Evolutionary conservation across 768 basidiomycete species (phyloP).

Genomic region (Austroboletus eburneus): DNA sequence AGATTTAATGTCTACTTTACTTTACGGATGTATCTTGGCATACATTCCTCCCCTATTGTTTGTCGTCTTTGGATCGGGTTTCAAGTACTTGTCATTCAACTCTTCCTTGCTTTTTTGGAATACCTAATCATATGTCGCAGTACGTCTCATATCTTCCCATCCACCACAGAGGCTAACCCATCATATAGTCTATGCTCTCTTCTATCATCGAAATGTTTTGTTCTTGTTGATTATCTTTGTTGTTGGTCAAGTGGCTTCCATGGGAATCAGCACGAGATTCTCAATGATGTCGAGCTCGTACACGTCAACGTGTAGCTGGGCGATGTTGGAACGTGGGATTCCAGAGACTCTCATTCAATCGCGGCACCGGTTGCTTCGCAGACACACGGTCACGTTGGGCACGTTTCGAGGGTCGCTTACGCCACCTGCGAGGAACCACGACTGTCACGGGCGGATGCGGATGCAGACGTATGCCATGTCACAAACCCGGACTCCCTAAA

Average conservation of each 20-base stretch:
- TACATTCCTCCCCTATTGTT: neutral
- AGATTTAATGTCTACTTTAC: slow-evolving; percentile 24
- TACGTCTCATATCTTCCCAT: neutral
- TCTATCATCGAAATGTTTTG: slow-evolving; percentile 5
- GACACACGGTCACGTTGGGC: no score
- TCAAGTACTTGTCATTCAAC: slow-evolving; percentile 12
- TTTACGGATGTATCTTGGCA: slow-evolving; percentile 11
- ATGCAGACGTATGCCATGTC: no score
- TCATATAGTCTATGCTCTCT: slow-evolving; percentile 19
- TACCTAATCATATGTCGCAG: slow-evolving; percentile 15
- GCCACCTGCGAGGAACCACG: no score
- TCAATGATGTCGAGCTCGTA: slow-evolving; percentile 3
- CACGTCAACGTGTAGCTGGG: no score
- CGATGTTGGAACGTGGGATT: no score
- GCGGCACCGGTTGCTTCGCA: no score
- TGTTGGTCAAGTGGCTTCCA: slow-evolving; percentile 12
- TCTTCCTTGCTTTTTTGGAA: slow-evolving; percentile 11
- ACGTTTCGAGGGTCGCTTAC: no score
- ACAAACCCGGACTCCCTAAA: no score
- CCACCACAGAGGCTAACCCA: neutral
- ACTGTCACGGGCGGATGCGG: no score
- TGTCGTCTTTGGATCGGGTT: slow-evolving; percentile 18
- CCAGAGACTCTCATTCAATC: no score
- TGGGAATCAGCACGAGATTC: slow-evolving; percentile 13
- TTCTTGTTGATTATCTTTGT: slow-evolving; percentile 5